phyloP scores from a whole-genome alignment of 2,329 filamentous ascomycete genomes.

The Fusarium bactridioides region DNA sequence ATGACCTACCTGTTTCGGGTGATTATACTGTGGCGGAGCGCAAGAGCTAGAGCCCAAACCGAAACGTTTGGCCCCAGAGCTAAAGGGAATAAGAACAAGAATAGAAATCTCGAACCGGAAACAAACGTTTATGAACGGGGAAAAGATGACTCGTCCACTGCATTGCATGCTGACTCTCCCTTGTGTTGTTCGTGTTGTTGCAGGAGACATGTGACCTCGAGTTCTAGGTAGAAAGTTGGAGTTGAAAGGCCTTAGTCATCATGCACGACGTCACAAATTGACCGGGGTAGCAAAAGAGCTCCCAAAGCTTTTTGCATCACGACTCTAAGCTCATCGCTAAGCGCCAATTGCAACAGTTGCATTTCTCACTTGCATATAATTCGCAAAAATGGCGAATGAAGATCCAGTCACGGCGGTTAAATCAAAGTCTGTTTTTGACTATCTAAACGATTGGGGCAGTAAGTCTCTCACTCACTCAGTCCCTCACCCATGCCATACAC shows the following conservation, averaged over 20 bases:
- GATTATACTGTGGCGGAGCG: slow-evolving; percentile 24
- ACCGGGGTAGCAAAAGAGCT: slow-evolving; percentile 6
- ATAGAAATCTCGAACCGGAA: not conserved
- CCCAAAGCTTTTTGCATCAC: slow-evolving; percentile 33
- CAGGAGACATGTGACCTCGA: slow-evolving; percentile 3
- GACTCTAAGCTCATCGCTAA: not conserved
- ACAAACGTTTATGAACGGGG: not conserved
- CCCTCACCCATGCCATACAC: not conserved
- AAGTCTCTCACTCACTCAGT: slow-evolving; percentile 42
- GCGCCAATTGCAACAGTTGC: slow-evolving; percentile 21
- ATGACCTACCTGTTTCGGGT: slow-evolving; percentile 27
- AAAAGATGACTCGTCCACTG: not conserved
- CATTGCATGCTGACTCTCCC: not conserved
- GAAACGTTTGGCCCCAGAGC: slow-evolving; percentile 1
- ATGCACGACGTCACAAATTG: slow-evolving; percentile 29
- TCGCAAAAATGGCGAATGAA: slow-evolving; percentile 42
- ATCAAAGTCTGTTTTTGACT: slow-evolving; percentile 45
- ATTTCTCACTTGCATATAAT: slow-evolving; percentile 2
- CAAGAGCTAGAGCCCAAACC: slow-evolving; percentile 5
- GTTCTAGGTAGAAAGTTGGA: not conserved
- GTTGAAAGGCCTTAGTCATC: slow-evolving; percentile 26
- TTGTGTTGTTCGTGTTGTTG: not conserved
- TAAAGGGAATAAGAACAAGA: not conserved
- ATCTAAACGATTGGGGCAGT: slow-evolving; percentile 60
- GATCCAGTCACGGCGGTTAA: slow-evolving; percentile 21